Evolutionary conservation across 768 basidiomycete species (phyloP).

Genomic region (Floccularia luteovirens): DNA sequence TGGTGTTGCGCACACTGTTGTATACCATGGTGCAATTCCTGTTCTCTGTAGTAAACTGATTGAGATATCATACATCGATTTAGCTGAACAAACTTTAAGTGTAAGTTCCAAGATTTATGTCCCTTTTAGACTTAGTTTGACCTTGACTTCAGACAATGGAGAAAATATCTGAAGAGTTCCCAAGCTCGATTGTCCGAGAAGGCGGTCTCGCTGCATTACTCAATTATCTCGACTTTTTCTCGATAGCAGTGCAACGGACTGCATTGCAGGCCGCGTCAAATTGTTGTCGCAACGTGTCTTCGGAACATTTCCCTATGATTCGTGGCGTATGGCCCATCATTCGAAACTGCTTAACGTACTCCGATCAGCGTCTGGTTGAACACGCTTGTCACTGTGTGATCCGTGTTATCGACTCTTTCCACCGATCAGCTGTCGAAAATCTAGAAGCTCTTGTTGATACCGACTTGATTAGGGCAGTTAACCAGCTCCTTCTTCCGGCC

Average conservation of each 20-base stretch:
- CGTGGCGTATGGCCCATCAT: conserved; percentile 89
- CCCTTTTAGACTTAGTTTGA: conserved; percentile 9
- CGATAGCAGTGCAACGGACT: conserved; percentile 93
- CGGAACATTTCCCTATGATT: conserved; percentile 87
- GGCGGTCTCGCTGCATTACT: conserved; percentile 89
- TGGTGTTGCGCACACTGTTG: conserved; percentile 94
- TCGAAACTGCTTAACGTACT: conserved; percentile 84
- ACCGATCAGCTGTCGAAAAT: conserved; percentile 77
- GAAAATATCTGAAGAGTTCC: conserved; percentile 98
- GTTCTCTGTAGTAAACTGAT: conserved; percentile 95
- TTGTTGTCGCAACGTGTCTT: conserved; percentile 87
- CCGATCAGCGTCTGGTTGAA: conserved; percentile 96
- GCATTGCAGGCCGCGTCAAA: conserved; percentile 96
- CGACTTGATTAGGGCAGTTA: conserved; percentile 76
- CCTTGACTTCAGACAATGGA: conserved; percentile 72
- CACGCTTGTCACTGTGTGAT: conserved; percentile 94
- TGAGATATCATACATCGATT: conserved; percentile 96
- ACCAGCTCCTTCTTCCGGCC: conserved; percentile 76
- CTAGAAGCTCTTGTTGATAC: conserved; percentile 81
- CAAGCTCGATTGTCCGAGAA: conserved; percentile 91
- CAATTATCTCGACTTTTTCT: conserved; percentile 97
- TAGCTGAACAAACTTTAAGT: conserved; percentile 96
- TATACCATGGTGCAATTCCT: conserved; percentile 97
- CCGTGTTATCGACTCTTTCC: conserved; percentile 87
- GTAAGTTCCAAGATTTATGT: conserved; percentile 44